Evolutionary conservation across 805 yeast genomes (phyloP).

Genomic region (Candida coleopterorum): DNA sequence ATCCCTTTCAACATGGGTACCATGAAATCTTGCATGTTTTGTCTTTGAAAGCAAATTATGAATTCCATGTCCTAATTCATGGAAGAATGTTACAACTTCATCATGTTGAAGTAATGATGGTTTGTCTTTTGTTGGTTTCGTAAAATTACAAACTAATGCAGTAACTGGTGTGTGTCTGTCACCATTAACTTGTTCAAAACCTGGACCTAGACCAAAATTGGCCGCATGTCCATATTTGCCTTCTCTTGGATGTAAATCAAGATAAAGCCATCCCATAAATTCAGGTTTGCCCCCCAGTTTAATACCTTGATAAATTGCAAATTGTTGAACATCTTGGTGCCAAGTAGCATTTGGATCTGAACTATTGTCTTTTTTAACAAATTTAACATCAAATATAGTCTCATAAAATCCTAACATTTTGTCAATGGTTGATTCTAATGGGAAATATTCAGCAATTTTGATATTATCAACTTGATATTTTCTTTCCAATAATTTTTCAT

Average conservation of each 20-base stretch:
- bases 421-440: conserved; percentile 59
- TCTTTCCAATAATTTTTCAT: conserved; percentile 59
- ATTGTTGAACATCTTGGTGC: conserved; percentile 76
- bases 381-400: conserved; percentile 61
- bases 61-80: conserved; percentile 86
- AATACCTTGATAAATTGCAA: conserved; percentile 65
- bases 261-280: conserved; percentile 74
- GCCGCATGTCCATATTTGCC: conserved; percentile 92
- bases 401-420: conserved; percentile 74
- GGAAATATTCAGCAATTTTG: conserved; percentile 73
- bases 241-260: conserved; percentile 80
- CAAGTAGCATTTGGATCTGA: conserved; percentile 45
- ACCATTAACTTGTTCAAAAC: conserved; percentile 47
- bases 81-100: conserved; percentile 82
- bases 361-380: conserved; percentile 45
- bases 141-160: conserved; percentile 79
- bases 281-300: conserved; percentile 39
- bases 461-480: conserved; percentile 69
- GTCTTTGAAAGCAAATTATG: conserved; percentile 72
- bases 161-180: conserved; percentile 61
- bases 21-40: conserved; percentile 62
- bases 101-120: conserved; percentile 73
- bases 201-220: conserved; percentile 63
- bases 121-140: conserved; percentile 63
- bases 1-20: conserved; percentile 76